phyloP scores from a whole-genome alignment of 129 eudicot genomes.

The Chrysanthemum seticuspe region DNA sequence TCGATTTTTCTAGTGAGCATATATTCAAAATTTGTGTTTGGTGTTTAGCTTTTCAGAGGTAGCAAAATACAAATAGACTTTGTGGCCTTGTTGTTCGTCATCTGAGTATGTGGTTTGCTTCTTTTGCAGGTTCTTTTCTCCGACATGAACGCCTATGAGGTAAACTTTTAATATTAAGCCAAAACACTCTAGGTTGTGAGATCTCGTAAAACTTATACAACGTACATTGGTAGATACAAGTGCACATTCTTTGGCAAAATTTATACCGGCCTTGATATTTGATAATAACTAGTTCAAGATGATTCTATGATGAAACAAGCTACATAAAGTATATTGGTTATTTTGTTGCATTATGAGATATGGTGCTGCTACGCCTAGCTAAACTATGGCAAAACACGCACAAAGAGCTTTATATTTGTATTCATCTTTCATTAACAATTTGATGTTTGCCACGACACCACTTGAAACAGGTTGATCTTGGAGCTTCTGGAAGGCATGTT shows the following conservation, averaged over 20 bases:
- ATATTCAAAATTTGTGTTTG: slow-evolving; percentile 2
- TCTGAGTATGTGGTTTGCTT: slow-evolving; percentile 4
- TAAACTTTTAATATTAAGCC: slow-evolving; percentile 19
- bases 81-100: neutral
- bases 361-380: too few relatives aligned
- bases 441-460: neutral
- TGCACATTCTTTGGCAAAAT: neutral
- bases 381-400: neutral
- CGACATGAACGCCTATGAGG: slow-evolving; percentile 84
- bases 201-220: neutral
- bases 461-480: slow-evolving; percentile 77
- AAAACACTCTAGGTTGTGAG: neutral
- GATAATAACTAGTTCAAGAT: neutral
- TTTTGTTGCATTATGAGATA: too few relatives aligned
- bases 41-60: neutral
- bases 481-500: slow-evolving; percentile 64
- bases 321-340: too few relatives aligned
- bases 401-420: neutral
- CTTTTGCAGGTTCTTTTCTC: slow-evolving; percentile 90
- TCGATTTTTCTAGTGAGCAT: slow-evolving; percentile 12
- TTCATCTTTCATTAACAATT: neutral
- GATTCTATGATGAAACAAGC: too few relatives aligned
- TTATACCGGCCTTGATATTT: neutral
- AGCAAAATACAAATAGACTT: neutral
- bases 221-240: too few relatives aligned